A percentile compares a stretch with the other conserved stretches of the same genome.
These are phyloP conservation scores for Neurospora pannonica DNA, from an alignment of 495 filamentous ascomycete species.

Conservation along the genomic window DNA sequence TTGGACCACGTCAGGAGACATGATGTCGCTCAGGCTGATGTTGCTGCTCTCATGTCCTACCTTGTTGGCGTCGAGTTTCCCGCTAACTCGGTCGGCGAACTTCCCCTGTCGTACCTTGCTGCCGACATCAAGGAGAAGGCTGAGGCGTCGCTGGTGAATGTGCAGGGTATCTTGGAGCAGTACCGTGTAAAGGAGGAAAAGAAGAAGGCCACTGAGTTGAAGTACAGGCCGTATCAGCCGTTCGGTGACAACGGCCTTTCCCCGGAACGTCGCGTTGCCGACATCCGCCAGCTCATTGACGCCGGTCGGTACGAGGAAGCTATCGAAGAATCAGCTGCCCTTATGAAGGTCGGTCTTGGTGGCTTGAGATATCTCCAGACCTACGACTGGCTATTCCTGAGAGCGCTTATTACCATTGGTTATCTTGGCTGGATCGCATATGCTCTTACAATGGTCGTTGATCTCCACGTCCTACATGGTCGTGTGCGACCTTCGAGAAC, in stretches of 20 bases:
- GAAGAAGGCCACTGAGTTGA: conserved; percentile 64
- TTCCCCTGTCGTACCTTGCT: conserved; percentile 74
- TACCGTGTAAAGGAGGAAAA: conserved; percentile 89
- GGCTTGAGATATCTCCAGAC: conserved; percentile 93
- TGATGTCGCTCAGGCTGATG: conserved; percentile 90
- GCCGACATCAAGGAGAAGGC: conserved; percentile 68
- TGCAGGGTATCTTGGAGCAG: conserved; percentile 87
- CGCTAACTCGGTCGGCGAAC: conserved; percentile 90
- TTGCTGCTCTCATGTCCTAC: conserved; percentile 95
- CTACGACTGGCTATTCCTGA: conserved; percentile 92
- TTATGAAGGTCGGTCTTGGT: conserved; percentile 69
- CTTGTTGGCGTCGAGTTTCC: conserved; percentile 86
- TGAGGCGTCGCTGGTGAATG: conserved; percentile 76
- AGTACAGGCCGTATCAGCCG: conserved; percentile 61
- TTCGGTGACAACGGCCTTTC: conserved; percentile 53
- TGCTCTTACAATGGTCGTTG: conserved; percentile 82
- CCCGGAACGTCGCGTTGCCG: conserved; percentile 55
- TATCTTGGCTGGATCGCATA: conserved; percentile 97
- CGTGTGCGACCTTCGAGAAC: conserved; percentile 57
- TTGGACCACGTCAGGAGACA: conserved; percentile 71
- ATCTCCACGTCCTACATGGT: conserved; percentile 78
- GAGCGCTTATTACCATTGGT: conserved; percentile 84
- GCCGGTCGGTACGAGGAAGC: conserved; percentile 58
- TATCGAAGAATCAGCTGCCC: conserved; percentile 61
- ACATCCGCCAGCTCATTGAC: conserved; percentile 59